Conservation (phyloP, 1,139 yeast genomes). For the Pneumocystis oryctolagi region DNA sequence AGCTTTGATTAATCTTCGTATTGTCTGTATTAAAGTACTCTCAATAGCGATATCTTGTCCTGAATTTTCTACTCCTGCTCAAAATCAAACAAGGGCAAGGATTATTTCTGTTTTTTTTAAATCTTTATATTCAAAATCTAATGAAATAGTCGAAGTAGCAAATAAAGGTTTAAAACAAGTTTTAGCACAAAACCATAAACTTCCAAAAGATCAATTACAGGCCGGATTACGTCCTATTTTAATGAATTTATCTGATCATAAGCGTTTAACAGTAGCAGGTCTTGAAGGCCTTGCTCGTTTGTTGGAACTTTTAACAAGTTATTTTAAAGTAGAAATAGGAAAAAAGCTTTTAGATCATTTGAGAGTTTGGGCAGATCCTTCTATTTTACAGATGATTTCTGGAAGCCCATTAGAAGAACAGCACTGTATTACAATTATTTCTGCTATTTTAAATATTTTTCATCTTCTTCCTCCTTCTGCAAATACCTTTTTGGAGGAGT, state of each 20-base stretch:
- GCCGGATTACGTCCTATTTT: conserved; percentile 90
- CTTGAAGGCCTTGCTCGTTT: conserved; percentile 80
- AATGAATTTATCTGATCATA: conserved; percentile 87
- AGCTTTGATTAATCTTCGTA: conserved; percentile 71
- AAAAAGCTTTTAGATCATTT: conserved; percentile 81
- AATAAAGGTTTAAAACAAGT: conserved; percentile 75
- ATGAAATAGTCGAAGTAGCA: conserved; percentile 84
- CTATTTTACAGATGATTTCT: conserved; percentile 53
- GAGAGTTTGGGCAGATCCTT: conserved; percentile 92
- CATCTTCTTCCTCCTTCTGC: conserved; percentile 88
- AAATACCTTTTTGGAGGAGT: conserved; percentile 75
- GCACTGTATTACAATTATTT: conserved; percentile 69
- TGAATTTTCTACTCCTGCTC: conserved; percentile 43
- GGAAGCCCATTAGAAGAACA: conserved; percentile 64
- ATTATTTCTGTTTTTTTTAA: conserved; percentile 90
- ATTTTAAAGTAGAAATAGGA: conserved; percentile 94
- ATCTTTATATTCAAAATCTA: conserved; percentile 72
- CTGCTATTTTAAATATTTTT: conserved; percentile 81
- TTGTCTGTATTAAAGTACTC: conserved; percentile 71
- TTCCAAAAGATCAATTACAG: conserved; percentile 85
- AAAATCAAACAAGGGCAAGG: conserved; percentile 69
- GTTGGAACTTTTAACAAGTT: conserved; percentile 72
- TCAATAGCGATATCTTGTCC: conserved; percentile 74
- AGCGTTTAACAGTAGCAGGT: conserved; percentile 75
- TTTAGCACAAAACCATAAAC: conserved; percentile 67